These are phyloP conservation scores for Petunia secreta DNA, from an alignment of 257 asterid species.

Conservation along the genomic window DNA sequence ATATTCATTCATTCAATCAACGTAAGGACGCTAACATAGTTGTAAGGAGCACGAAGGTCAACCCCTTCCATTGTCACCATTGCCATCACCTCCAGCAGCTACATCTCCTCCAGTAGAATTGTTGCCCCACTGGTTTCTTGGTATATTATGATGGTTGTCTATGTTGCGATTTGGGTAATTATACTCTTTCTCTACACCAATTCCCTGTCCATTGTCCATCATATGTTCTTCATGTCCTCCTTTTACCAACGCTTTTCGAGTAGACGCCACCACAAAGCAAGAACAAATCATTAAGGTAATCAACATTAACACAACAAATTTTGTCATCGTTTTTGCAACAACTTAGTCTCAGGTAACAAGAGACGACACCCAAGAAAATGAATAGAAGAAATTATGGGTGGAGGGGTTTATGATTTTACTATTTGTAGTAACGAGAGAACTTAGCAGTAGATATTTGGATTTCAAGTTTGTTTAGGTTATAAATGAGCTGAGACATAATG, in stretches of 20 bases:
- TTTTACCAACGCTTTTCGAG: background rate
- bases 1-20: no score
- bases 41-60: background rate
- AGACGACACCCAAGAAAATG: background rate
- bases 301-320: background rate
- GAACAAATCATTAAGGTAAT: background rate
- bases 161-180: slow-evolving; percentile 34
- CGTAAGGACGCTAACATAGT: background rate
- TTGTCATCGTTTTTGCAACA: background rate
- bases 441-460: background rate
- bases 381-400: background rate
- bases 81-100: slow-evolving; percentile 22
- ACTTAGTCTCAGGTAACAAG: background rate
- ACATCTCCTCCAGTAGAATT: background rate
- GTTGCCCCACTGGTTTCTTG: slow-evolving; percentile 57
- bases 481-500: background rate
- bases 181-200: background rate
- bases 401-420: background rate
- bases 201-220: background rate
- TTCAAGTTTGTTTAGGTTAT: background rate
- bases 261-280: background rate
- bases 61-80: slow-evolving; percentile 37
- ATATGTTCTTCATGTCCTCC: background rate
- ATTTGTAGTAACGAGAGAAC: background rate
- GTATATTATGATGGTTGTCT: slow-evolving; percentile 65